A percentile compares a stretch with the other conserved stretches of the same genome.
Conservation (phyloP, 2,329 filamentous ascomycete species). For the Cercospora brassicicola region DNA sequence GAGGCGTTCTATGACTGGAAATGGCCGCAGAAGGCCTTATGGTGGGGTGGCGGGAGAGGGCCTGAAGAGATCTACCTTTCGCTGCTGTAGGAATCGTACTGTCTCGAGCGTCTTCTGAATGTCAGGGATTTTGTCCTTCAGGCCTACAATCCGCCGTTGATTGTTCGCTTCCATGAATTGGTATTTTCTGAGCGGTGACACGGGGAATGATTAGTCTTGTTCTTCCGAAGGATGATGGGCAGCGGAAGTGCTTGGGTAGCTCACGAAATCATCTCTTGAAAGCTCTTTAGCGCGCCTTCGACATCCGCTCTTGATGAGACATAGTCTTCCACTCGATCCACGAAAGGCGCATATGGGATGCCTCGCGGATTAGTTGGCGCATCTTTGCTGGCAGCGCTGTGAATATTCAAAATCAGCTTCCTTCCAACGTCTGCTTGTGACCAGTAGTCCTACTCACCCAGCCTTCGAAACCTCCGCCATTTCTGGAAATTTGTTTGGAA, state of each 20-base stretch:
- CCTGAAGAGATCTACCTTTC: conserved; percentile 56
- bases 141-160: conserved; percentile 73
- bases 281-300: conserved; percentile 75
- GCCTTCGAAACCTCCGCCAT: conserved; percentile 2
- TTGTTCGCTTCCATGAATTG: conserved; percentile 99
- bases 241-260: conserved; percentile 23
- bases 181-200: conserved; percentile 71
- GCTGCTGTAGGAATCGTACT: conserved; percentile 77
- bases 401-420: conserved; percentile 1
- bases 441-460: not conserved
- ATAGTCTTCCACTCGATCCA: conserved; percentile 87
- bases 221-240: not conserved
- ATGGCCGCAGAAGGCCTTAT: not conserved
- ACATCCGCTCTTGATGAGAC: conserved; percentile 75
- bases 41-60: not conserved
- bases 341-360: conserved; percentile 80
- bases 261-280: conserved; percentile 92
- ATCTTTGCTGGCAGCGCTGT: conserved; percentile 41
- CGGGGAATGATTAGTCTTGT: not conserved
- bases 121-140: conserved; percentile 94
- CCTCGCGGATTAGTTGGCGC: conserved; percentile 72
- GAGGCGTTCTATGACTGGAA: not conserved
- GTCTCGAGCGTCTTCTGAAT: conserved; percentile 95
- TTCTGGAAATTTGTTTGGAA: not conserved
- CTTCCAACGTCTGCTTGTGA: not conserved